These are phyloP conservation scores for Ustilago xerochloae DNA, from an alignment of 1,284 basidiomycete species.

Conservation along the genomic window DNA sequence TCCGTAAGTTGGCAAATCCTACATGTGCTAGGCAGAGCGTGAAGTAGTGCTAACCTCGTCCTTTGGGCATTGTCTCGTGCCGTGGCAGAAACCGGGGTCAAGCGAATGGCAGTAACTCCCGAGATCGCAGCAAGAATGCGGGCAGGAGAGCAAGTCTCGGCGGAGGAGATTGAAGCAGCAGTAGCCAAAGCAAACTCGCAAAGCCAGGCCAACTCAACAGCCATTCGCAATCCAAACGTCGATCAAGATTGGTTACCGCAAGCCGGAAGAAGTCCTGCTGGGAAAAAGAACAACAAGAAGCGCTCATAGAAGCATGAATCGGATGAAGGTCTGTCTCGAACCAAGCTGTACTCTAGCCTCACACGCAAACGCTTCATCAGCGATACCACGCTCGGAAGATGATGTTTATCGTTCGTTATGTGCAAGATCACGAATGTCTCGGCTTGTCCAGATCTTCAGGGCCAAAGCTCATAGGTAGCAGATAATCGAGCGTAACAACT, in stretches of 20 bases:
- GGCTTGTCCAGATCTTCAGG: constrained; percentile 76
- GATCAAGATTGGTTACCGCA: constrained; percentile 52
- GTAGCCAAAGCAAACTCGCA: constrained; percentile 37
- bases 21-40: background rate
- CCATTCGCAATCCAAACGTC: constrained; percentile 47
- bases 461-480: constrained; percentile 89
- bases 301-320: constrained; percentile 1
- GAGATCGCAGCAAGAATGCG: constrained; percentile 62
- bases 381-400: background rate
- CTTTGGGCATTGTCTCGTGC: background rate
- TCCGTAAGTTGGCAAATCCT: constrained; percentile 35
- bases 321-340: background rate
- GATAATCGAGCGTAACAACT: constrained; percentile 76
- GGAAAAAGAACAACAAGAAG: constrained; percentile 36
- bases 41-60: constrained; percentile 14
- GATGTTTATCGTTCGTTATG: background rate
- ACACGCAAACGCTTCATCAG: background rate
- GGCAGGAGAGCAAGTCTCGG: constrained; percentile 59
- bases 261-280: constrained; percentile 27
- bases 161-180: constrained; percentile 60
- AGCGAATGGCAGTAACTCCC: constrained; percentile 57
- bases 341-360: constrained; percentile 3
- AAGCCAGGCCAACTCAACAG: constrained; percentile 18
- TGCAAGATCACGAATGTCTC: constrained; percentile 20
- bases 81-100: constrained; percentile 55